These are phyloP conservation scores for Solanum virginianum DNA, from an alignment of 257 asterid species.

Conservation along the genomic window DNA sequence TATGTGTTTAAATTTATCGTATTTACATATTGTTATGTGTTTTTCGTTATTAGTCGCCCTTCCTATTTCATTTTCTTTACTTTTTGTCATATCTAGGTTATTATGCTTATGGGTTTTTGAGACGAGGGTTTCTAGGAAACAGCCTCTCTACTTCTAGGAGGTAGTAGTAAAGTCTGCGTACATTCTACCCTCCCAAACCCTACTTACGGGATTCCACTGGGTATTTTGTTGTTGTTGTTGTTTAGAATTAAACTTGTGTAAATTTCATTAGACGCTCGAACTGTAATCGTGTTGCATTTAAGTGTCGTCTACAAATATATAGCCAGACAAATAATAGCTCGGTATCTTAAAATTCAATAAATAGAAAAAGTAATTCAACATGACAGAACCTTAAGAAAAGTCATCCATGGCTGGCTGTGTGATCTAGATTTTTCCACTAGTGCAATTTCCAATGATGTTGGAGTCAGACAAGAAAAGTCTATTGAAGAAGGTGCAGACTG, in stretches of 20 bases:
- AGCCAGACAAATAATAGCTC: not conserved
- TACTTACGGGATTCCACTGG: no score
- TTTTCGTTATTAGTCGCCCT: no score
- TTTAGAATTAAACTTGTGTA: not conserved
- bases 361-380: not conserved
- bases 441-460: not conserved
- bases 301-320: not conserved
- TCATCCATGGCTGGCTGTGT: not conserved
- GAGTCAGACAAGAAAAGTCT: not conserved
- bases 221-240: no score
- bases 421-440: not conserved
- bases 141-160: no score
- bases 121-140: no score
- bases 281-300: not conserved
- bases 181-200: no score
- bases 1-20: no score
- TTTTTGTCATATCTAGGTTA: no score
- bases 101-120: no score
- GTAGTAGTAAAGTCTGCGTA: no score
- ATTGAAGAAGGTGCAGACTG: not conserved
- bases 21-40: no score
- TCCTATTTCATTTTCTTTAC: no score
- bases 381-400: not conserved
- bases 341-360: not conserved
- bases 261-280: not conserved